Evolutionary conservation across 495 filamentous ascomycete genomes (phyloP).

Genomic region (Podospora anserina): DNA sequence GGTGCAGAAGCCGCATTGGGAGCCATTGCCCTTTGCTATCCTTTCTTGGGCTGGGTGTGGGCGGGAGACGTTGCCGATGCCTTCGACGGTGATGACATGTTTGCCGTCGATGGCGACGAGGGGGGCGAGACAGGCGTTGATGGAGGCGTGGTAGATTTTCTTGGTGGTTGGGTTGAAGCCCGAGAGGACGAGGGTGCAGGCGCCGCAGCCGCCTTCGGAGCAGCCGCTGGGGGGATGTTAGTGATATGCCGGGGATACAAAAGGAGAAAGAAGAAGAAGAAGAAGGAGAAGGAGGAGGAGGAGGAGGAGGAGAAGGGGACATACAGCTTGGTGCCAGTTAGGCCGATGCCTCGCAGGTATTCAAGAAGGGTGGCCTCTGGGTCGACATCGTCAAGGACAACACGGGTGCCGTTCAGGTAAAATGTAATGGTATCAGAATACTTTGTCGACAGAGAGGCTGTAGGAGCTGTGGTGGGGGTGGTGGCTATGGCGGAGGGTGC

Average conservation of each 20-base stretch:
- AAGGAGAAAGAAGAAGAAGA: too few species aligned
- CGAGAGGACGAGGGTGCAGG: slow-evolving; percentile 93
- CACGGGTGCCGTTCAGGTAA: slow-evolving; percentile 93
- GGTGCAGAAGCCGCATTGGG: slow-evolving; percentile 82
- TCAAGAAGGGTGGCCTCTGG: slow-evolving; percentile 91
- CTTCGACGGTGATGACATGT: slow-evolving; percentile 96
- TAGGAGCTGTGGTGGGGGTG: slow-evolving; percentile 29
- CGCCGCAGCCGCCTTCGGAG: slow-evolving; percentile 93
- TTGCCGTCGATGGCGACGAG: slow-evolving; percentile 92
- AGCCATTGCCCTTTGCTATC: slow-evolving; percentile 70
- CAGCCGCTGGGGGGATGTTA: slow-evolving; percentile 59
- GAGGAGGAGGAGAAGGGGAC: not conserved
- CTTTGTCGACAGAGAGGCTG: slow-evolving; percentile 35
- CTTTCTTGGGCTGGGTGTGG: slow-evolving; percentile 93
- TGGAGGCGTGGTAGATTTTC: slow-evolving; percentile 83
- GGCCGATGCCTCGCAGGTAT: slow-evolving; percentile 83
- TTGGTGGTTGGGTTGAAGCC: slow-evolving; percentile 90
- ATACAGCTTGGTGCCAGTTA: slow-evolving; percentile 68
- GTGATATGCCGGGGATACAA: slow-evolving; percentile 17
- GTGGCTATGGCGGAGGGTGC: slow-evolving; percentile 47
- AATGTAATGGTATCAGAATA: slow-evolving; percentile 64
- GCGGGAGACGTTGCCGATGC: slow-evolving; percentile 84
- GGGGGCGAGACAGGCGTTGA: slow-evolving; percentile 93
- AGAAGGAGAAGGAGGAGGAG: not conserved
- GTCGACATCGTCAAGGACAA: slow-evolving; percentile 76